Percentiles rank a stretch among this genome's conserved stretches.
Conservation (phyloP, 768 basidiomycete species). For the Podaxis sp. region DNA sequence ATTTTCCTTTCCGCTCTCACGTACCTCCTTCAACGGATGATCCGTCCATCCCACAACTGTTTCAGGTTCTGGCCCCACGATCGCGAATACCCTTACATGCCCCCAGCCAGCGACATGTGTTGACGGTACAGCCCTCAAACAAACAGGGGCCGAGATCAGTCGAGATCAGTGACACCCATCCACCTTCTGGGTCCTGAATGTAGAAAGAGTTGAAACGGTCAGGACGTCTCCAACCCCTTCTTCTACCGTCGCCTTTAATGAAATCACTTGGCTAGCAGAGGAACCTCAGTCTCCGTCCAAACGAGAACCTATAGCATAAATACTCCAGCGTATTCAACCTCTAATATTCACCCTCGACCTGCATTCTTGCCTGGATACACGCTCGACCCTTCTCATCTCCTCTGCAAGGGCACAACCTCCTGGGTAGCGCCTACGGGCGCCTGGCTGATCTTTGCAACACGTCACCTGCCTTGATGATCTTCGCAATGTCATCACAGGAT, state of each 20-base stretch:
- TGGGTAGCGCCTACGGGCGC: neutral
- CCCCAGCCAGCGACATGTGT: no score
- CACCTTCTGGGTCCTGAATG: neutral
- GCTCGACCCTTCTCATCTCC: neutral
- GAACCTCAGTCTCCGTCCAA: neutral
- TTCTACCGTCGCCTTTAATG: neutral
- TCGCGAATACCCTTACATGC: neutral
- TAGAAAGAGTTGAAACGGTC: neutral
- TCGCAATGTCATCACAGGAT: slow-evolving; percentile 6
- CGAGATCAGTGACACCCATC: neutral
- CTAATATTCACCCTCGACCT: neutral
- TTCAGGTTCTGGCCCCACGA: neutral
- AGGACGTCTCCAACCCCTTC: neutral
- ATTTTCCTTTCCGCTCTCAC: neutral
- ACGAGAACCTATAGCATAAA: neutral
- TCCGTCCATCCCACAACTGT: neutral
- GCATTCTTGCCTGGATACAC: neutral
- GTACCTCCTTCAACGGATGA: neutral
- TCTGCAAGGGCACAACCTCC: neutral
- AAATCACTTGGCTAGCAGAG: neutral
- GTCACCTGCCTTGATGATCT: neutral
- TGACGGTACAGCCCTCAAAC: neutral
- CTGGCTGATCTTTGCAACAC: neutral
- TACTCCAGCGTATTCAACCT: neutral
- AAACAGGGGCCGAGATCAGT: neutral